These are phyloP conservation scores for Pulchroboletus neoregius DNA, from an alignment of 1,284 basidiomycete genomes.

Conservation along the genomic window DNA sequence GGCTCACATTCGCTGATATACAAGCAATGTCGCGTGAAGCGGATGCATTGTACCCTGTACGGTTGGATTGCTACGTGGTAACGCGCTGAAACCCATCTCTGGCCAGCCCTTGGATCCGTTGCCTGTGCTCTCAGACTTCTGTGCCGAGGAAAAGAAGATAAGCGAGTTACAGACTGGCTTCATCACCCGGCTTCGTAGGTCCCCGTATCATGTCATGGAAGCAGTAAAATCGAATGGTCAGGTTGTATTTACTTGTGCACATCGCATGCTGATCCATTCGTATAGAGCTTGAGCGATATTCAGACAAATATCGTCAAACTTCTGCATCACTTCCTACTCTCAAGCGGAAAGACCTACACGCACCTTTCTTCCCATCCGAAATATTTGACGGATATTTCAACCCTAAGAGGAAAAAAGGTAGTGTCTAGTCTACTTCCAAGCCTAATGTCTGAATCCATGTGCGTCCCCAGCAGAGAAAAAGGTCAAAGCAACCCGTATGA, in stretches of 20 bases:
- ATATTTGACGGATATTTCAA: slow-evolving; percentile 77
- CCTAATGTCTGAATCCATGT: background rate
- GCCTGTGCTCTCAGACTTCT: slow-evolving; percentile 62
- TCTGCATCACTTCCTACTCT: slow-evolving; percentile 55
- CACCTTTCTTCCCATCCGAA: slow-evolving; percentile 72
- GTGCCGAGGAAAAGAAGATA: slow-evolving; percentile 59
- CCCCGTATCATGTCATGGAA: slow-evolving; percentile 73
- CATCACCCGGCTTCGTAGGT: slow-evolving; percentile 56
- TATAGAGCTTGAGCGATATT: slow-evolving; percentile 68
- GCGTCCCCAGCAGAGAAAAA: slow-evolving; percentile 34
- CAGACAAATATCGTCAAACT: slow-evolving; percentile 73
- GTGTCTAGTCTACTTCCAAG: background rate
- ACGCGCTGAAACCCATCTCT: slow-evolving; percentile 23
- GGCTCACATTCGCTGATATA: slow-evolving; percentile 73
- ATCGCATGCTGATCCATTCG: slow-evolving; percentile 1
- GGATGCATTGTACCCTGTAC: slow-evolving; percentile 73
- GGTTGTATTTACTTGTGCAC: background rate
- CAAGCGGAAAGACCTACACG: slow-evolving; percentile 64
- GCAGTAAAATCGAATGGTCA: slow-evolving; percentile 60
- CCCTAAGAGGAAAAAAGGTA: slow-evolving; percentile 59
- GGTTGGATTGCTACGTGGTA: slow-evolving; percentile 29
- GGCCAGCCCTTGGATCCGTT: slow-evolving; percentile 52
- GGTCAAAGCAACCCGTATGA: slow-evolving; percentile 43
- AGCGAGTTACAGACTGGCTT: slow-evolving; percentile 66
- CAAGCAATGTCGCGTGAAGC: slow-evolving; percentile 70